These are phyloP conservation scores for Vitis hybrid DNA, from an alignment of 177 flowering plant genomes.

Conservation along the genomic window DNA sequence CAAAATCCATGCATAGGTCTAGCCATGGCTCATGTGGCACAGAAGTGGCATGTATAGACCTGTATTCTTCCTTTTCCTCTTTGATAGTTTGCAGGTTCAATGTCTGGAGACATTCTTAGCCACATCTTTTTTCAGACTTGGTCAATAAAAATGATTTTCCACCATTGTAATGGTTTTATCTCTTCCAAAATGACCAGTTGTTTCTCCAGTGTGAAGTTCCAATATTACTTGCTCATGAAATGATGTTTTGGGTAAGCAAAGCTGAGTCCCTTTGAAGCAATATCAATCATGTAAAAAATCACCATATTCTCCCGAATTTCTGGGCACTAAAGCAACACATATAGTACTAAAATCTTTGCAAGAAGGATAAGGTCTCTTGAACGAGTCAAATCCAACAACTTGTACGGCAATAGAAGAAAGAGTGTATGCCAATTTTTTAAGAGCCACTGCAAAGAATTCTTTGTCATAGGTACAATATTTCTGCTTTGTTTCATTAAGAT, in stretches of 20 bases:
- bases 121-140: background rate
- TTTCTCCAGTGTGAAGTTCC: constrained; percentile 2
- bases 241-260: constrained; percentile 3
- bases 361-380: background rate
- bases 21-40: constrained; percentile 3
- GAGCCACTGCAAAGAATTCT: too few relatives aligned
- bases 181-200: constrained; percentile 6
- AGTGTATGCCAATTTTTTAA: too few relatives aligned
- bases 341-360: background rate
- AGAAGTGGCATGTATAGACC: constrained; percentile 12
- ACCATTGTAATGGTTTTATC: constrained; percentile 7
- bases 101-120: background rate
- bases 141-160: constrained; percentile 2
- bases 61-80: background rate
- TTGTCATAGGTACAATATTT: too few relatives aligned
- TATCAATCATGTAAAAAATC: background rate
- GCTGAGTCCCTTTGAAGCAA: background rate
- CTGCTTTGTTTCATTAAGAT: too few relatives aligned
- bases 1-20: constrained; percentile 19
- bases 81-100: background rate
- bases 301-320: background rate
- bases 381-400: background rate
- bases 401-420: background rate
- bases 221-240: background rate
- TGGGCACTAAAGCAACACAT: background rate